A percentile compares a stretch with the other conserved stretches of the same genome.
Evolutionary conservation across 306 rosid genomes (phyloP).

Genomic region (Vicia villosa): DNA sequence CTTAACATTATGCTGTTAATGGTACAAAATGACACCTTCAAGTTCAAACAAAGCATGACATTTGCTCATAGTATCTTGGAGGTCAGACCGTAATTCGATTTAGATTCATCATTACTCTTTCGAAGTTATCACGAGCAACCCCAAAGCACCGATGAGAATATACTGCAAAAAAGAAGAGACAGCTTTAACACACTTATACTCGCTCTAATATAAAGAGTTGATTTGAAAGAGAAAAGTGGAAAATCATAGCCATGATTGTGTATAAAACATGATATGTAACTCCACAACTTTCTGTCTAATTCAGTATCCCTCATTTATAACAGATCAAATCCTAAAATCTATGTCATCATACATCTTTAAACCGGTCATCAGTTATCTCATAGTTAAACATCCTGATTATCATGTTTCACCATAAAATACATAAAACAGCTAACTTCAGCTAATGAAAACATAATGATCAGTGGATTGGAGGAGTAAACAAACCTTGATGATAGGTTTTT

Average conservation of each 20-base stretch:
- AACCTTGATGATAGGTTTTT: slow-evolving; percentile 93
- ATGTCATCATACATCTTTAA: slow-evolving; percentile 9
- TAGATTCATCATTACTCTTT: slow-evolving; percentile 57
- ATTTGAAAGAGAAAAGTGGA: slow-evolving; percentile 1
- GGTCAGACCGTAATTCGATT: slow-evolving; percentile 24
- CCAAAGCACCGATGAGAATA: slow-evolving; percentile 86
- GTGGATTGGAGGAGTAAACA: slow-evolving; percentile 29
- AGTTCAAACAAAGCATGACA: slow-evolving; percentile 27
- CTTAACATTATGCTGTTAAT: slow-evolving; percentile 36
- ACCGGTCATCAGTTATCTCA: background rate
- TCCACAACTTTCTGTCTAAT: background rate
- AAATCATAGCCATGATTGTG: background rate
- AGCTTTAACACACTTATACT: slow-evolving; percentile 24
- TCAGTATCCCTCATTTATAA: background rate
- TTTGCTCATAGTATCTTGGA: slow-evolving; percentile 11
- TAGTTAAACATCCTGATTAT: slow-evolving; percentile 8
- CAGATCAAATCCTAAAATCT: background rate
- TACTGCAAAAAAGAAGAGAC: slow-evolving; percentile 60
- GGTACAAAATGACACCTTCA: slow-evolving; percentile 39
- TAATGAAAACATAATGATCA: background rate
- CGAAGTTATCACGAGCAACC: slow-evolving; percentile 90
- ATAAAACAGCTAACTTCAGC: background rate
- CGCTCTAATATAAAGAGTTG: background rate
- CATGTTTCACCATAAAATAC: background rate
- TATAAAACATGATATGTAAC: background rate